Evolutionary conservation across 495 filamentous ascomycete species (phyloP).

Genomic region (Diplogelasinospora grovesii): DNA sequence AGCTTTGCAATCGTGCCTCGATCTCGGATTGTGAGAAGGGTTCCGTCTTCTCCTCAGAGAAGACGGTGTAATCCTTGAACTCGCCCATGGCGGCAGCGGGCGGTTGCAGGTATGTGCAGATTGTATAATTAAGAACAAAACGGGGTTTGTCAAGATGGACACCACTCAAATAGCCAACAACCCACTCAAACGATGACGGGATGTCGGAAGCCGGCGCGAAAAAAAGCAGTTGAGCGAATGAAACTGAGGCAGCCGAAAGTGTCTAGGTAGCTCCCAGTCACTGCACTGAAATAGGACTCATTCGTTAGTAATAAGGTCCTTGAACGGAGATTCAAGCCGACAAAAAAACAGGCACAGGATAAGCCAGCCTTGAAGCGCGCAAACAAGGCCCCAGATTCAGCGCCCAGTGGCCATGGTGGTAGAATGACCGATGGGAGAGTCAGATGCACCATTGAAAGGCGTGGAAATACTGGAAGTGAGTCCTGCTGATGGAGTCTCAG

Average conservation of each 20-base stretch:
- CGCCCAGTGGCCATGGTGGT: conserved; percentile 13
- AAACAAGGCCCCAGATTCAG: conserved; percentile 4
- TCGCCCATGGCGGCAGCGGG: conserved; percentile 30
- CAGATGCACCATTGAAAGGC: conserved; percentile 30
- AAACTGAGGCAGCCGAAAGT: conserved; percentile 7
- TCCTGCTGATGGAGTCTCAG: conserved; percentile 32
- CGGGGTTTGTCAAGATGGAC: no score
- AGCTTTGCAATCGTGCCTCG: conserved; percentile 21
- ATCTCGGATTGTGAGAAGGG: conserved; percentile 44
- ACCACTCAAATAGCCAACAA: no score
- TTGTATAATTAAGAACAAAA: conserved; percentile 1
- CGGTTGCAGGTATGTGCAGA: not conserved
- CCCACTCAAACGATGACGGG: no score
- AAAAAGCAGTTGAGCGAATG: conserved; percentile 11
- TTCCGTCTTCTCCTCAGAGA: conserved; percentile 45
- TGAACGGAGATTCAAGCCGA: no score
- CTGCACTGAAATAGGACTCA: no score
- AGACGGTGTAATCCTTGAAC: conserved; percentile 21
- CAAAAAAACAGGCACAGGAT: conserved; percentile 11
- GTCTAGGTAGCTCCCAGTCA: no score
- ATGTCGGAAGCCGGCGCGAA: not conserved
- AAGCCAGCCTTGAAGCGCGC: conserved; percentile 10
- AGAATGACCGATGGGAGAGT: conserved; percentile 25
- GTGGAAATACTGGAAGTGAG: conserved; percentile 15
- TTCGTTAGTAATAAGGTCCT: no score